Percentiles rank a stretch among this genome's conserved stretches.
Conservation (phyloP, 1,284 basidiomycete genomes). For the Abortiporus biennis region DNA sequence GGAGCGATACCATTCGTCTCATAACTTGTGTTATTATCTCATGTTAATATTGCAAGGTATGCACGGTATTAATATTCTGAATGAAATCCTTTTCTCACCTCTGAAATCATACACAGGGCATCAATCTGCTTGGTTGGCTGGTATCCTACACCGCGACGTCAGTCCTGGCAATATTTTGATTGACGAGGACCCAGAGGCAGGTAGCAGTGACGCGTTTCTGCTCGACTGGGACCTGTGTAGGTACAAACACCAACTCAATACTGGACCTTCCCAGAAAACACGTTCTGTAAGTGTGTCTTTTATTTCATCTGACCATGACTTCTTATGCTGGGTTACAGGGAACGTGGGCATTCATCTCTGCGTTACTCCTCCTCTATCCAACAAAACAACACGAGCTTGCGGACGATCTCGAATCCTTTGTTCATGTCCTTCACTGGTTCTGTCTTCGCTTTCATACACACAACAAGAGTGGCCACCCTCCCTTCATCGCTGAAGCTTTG, state of each 20-base stretch:
- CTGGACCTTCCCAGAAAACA: too few relatives aligned
- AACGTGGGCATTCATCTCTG: slow-evolving; percentile 6
- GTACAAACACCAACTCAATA: not conserved
- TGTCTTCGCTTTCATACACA: slow-evolving; percentile 3
- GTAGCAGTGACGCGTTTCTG: not conserved
- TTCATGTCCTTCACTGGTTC: slow-evolving; percentile 2
- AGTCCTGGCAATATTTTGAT: slow-evolving; percentile 3
- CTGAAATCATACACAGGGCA: too few relatives aligned
- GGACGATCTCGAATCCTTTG: slow-evolving; percentile 6
- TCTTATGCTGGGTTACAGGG: not conserved
- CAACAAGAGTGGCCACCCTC: too few relatives aligned
- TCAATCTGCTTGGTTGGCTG: not conserved
- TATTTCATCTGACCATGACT: not conserved
- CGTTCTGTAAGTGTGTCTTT: not conserved
- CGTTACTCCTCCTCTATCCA: not conserved
- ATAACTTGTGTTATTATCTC: too few relatives aligned
- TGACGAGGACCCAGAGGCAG: not conserved
- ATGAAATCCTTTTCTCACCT: too few relatives aligned
- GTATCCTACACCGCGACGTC: slow-evolving; percentile 3
- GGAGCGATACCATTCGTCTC: too few relatives aligned
- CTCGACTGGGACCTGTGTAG: slow-evolving; percentile 3
- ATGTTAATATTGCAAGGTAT: too few relatives aligned
- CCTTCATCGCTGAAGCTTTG: too few relatives aligned
- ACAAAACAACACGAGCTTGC: slow-evolving; percentile 1
- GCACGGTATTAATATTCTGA: too few relatives aligned